Evolutionary conservation across 352 stramenopile genomes (phyloP).

Genomic region (Phytophthora crassamura): DNA sequence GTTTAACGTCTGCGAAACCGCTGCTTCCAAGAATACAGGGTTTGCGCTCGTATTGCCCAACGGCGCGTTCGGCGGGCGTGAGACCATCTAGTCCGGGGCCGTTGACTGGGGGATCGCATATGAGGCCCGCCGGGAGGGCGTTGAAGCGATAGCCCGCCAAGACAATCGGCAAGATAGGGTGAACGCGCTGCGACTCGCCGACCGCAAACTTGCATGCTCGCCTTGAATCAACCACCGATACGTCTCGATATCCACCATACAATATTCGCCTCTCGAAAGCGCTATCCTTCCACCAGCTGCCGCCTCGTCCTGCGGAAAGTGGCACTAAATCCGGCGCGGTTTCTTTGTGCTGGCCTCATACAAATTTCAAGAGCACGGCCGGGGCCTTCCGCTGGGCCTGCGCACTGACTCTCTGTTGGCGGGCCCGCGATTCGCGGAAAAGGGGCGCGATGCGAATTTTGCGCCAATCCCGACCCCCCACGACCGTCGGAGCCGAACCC

Average conservation of each 20-base stretch:
- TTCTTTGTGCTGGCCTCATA: conserved; percentile 27
- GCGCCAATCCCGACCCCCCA: conserved; percentile 8
- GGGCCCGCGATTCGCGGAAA: conserved; percentile 17
- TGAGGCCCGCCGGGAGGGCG: background rate
- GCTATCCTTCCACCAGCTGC: background rate
- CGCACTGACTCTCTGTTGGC: conserved; percentile 24
- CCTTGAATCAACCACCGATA: too few species aligned
- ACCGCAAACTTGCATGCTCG: too few species aligned
- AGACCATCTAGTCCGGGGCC: too few species aligned
- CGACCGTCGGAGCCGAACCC: conserved; percentile 10
- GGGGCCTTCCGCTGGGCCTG: conserved; percentile 6
- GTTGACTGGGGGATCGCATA: background rate
- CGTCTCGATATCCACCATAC: too few species aligned
- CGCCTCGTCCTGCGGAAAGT: background rate
- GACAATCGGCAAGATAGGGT: conserved; percentile 12
- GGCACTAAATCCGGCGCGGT: background rate
- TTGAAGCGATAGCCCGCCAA: background rate
- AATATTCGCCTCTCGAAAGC: too few species aligned
- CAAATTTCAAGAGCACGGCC: conserved; percentile 5
- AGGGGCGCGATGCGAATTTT: background rate
- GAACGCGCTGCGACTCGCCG: conserved; percentile 9
- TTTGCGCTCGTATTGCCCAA: too few species aligned
- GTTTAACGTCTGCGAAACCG: conserved; percentile 1
- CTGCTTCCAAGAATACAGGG: background rate
- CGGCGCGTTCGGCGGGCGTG: too few species aligned